Percentiles rank a stretch among this genome's conserved stretches.
These are phyloP conservation scores for Sutorius australiensis DNA, from an alignment of 768 basidiomycete species.

Conservation along the genomic window DNA sequence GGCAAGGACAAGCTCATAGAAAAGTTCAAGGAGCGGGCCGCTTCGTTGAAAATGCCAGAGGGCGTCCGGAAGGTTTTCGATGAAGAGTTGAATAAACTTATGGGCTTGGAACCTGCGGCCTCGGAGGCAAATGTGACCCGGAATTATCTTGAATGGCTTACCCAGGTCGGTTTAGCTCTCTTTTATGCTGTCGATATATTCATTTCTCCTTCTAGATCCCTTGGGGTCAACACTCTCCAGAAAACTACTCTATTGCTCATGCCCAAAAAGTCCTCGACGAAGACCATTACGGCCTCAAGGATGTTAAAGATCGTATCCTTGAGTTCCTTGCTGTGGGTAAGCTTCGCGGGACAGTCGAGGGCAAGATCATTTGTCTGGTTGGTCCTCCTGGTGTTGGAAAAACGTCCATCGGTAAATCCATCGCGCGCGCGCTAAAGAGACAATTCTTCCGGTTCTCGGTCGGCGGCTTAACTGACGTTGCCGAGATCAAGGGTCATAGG, in stretches of 20 bases:
- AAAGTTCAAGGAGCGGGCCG: conserved; percentile 86
- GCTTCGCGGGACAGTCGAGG: conserved; percentile 89
- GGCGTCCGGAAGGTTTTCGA: conserved; percentile 91
- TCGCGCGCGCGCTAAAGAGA: conserved; percentile 83
- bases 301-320: conserved; percentile 90
- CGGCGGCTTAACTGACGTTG: conserved; percentile 94
- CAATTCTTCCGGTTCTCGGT: conserved; percentile 98
- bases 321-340: conserved; percentile 97
- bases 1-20: conserved; percentile 94
- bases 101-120: conserved; percentile 84
- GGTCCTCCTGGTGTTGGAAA: conserved; percentile 98
- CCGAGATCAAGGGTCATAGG: conserved; percentile 98
- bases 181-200: not conserved
- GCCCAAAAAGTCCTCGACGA: conserved; percentile 85
- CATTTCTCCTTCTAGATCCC: conserved; percentile 59
- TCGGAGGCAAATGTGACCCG: conserved; percentile 92
- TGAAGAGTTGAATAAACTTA: conserved; percentile 88
- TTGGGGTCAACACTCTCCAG: conserved; percentile 92
- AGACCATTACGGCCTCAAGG: conserved; percentile 90
- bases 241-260: conserved; percentile 85
- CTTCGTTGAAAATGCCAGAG: conserved; percentile 82
- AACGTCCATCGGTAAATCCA: conserved; percentile 93
- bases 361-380: conserved; percentile 95
- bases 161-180: conserved; percentile 48
- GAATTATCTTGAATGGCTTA: conserved; percentile 93